Base-by-base conservation (phyloP, 306 rosid genomes). In the Coriaria nepalensis region DNA sequence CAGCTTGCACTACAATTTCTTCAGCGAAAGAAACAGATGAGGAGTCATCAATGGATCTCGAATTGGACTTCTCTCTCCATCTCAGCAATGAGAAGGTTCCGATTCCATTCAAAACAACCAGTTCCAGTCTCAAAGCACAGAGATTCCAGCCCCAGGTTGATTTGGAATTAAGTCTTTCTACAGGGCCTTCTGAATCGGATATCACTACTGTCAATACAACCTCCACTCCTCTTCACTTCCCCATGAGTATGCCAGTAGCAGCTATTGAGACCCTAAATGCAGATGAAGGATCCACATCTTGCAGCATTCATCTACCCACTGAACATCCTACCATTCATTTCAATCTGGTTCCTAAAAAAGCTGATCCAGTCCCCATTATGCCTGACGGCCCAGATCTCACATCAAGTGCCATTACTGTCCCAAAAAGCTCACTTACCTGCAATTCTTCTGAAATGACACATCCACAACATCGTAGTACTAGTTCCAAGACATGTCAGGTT, bases 11-110 rank as follows among this genome's bases (percentile, higher is more conserved):
- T 54, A 75, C 82, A 45, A 52, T 80, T 68, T 87, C 96, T 57
- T 87, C 96, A 20, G 80, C 82, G 50, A 83, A 87, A 76, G 94
- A 87, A 62, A 78, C 63, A 4, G 96, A 87, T 37, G 96, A 83
- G 60, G 93, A 79, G 70, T 75, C 96, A 32, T 79, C 94, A 3
- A 78, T 83, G 83, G 87, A 81, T 73, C 56, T 87, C 33, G 93
- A 71, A 20, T 65, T 87, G 64, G 87, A 79, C 67, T 82, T 87
- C 39, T 13, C 81, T 11, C 76, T 79, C n/a, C 77, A 77, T 58
- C 70, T 82, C 10, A 82, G 96, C 45, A 65, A 54, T 64, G 96
- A 87, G 44, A 82, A 71, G 69, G 59, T 60, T 48, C 72, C 68
- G 12, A 73, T 78, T 65, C 73, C 46, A 9, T 75, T 71, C 64